Evolutionary conservation across 1,284 basidiomycete genomes (phyloP), one percentile per base, ranked within the genome.

Genomic region (Pisolithus thermaeus): DNA sequence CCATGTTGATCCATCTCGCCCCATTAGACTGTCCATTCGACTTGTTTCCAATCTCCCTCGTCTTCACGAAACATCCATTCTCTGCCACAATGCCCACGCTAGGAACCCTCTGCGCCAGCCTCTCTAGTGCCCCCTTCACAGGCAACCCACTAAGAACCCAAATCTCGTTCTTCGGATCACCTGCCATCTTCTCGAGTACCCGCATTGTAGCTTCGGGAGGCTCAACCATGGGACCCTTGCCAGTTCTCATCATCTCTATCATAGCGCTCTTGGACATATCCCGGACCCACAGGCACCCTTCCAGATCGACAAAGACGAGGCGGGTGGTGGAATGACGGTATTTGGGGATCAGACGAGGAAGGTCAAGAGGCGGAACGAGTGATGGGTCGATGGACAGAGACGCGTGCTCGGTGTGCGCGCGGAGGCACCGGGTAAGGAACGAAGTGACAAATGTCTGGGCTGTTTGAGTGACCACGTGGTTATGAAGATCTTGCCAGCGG

Each of bases 401-500:
- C 41, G 71, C 72, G 58, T 89, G 84, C 56, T 89, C 84, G 16
- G 81, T 77, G 62, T 86, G 77, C 39, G 83, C 80, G 46, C 87
- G 83, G 37, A 89, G 61, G 58, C 80, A 83, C 27, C 88, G 78
- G 4, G 78, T 81, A 51, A 93, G 79, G 78, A 93, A 90, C 3
- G 83, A 80, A 0, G 79, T 87, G 48, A 89, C 85, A 69, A 93
- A 93, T 2, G 87, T 78, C 63, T 93, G 91, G 0, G 90, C 88
- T 1, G 87, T 91, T 65, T 94, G 92, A 0, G 88, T 87, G n/a
- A 83, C 81, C 46, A 94, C 92, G 57, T 92, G 90, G 54, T 80
- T 82, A 65, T 93, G 88, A 1, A 94, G 72, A 57, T 94, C 91
- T 73, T 86, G 82, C 91, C 92, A 94, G 7, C 90, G 81, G 28